phyloP scores from a whole-genome alignment of 78 protist species.

The Neovahlkampfia damariscottae region DNA sequence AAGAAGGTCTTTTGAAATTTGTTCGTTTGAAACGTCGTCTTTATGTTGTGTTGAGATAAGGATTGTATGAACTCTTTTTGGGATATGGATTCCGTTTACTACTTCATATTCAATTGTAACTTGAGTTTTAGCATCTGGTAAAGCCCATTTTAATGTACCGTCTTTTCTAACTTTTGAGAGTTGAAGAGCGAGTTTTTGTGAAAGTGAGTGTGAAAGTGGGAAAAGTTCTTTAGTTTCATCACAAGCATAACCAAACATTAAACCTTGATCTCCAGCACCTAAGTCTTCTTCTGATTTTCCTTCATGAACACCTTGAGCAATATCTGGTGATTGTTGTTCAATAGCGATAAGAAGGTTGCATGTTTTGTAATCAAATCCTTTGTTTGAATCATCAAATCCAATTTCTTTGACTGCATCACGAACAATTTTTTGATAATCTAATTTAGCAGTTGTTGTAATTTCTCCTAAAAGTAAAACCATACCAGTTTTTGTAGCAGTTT shows the following conservation, averaged over 20 bases:
- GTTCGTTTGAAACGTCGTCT: constrained; percentile 78
- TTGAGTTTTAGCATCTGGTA: constrained; percentile 99
- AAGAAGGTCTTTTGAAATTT: constrained; percentile 59
- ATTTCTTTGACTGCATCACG: constrained; percentile 87
- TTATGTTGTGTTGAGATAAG: constrained; percentile 98
- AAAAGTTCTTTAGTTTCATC: constrained; percentile 90
- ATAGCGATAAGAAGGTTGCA: constrained; percentile 91
- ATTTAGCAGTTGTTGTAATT: constrained; percentile 88
- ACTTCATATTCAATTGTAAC: constrained; percentile 95
- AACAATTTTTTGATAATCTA: constrained; percentile 94
- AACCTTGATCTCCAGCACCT: constrained; percentile 99
- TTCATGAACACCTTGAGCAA: constrained; percentile 93
- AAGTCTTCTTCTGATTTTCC: constrained; percentile 64
- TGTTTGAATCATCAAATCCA: constrained; percentile 85
- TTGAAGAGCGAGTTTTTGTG: constrained; percentile 68
- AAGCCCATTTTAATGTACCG: constrained; percentile 80
- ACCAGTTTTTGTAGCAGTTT: constrained; percentile 94
- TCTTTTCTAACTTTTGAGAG: constrained; percentile 83
- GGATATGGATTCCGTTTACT: constrained; percentile 56
- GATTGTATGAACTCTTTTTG: constrained; percentile 93
- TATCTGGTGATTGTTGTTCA: constrained; percentile 98
- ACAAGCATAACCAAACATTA: constrained; percentile 99
- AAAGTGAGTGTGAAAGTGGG: constrained; percentile 92
- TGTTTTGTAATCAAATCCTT: constrained; percentile 90
- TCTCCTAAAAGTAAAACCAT: constrained; percentile 98